A percentile compares a stretch with the other conserved stretches of the same genome.
These are phyloP conservation scores for Nitzschia inconspicua DNA, from an alignment of 108 stramenopile species.

Conservation along the genomic window DNA sequence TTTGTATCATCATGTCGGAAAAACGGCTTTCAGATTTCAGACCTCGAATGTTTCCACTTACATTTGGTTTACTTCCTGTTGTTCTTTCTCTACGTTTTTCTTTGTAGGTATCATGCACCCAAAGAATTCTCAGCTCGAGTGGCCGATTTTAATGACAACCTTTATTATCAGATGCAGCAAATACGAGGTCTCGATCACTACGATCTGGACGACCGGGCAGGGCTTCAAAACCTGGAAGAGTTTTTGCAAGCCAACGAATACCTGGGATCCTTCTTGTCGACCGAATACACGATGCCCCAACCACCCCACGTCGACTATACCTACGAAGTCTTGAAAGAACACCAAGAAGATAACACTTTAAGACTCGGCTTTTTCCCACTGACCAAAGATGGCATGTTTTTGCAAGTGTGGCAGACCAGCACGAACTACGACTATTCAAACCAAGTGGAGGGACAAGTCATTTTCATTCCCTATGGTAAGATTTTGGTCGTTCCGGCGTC, in stretches of 20 bases:
- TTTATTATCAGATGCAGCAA: constrained; percentile 51
- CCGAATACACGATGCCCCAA: constrained; percentile 49
- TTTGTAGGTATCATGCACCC: constrained; percentile 13
- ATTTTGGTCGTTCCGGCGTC: constrained; percentile 51
- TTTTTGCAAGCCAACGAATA: constrained; percentile 14
- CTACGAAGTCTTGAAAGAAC: constrained; percentile 39
- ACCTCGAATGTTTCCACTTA: neutral
- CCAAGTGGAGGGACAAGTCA: constrained; percentile 26
- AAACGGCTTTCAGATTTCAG: constrained; percentile 9
- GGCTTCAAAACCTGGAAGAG: constrained; percentile 12
- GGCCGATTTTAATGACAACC: constrained; percentile 60
- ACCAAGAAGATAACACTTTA: constrained; percentile 23
- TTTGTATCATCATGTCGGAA: neutral
- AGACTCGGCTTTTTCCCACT: constrained; percentile 60
- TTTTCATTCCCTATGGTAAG: constrained; percentile 59
- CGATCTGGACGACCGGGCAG: neutral
- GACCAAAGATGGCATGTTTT: constrained; percentile 40
- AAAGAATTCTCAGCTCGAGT: constrained; percentile 42
- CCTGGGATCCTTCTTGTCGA: constrained; percentile 53
- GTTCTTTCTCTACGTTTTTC: neutral
- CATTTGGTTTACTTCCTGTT: neutral
- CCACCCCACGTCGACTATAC: constrained; percentile 76
- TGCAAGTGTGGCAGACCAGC: constrained; percentile 3
- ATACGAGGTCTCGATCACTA: neutral
- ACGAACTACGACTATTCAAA: neutral